These are phyloP conservation scores for Aspergillus ochraceus DNA, from an alignment of 2,329 filamentous ascomycete species.

Conservation along the genomic window DNA sequence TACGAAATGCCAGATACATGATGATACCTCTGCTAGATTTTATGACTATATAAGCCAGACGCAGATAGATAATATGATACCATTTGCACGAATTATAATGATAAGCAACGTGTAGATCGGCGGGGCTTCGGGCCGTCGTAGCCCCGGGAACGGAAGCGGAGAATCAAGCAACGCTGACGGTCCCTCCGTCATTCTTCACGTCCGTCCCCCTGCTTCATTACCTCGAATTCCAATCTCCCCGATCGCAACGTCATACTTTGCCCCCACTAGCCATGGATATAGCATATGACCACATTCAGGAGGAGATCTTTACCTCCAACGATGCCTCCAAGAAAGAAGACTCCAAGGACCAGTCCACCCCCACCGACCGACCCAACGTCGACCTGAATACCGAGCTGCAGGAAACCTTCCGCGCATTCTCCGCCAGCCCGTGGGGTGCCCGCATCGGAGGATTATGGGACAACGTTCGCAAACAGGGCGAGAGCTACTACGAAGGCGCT, in stretches of 20 bases:
- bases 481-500: conserved; percentile 81
- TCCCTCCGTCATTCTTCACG: conserved; percentile 1
- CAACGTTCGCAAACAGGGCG: conserved; percentile 91
- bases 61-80: conserved; percentile 8
- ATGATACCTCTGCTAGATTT: background rate
- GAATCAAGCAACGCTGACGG: conserved; percentile 15
- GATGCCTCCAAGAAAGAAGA: conserved; percentile 50
- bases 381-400: conserved; percentile 85
- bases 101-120: background rate
- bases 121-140: conserved; percentile 35
- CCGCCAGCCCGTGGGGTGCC: conserved; percentile 85
- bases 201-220: background rate
- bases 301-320: conserved; percentile 67
- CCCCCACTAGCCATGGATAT: conserved; percentile 69
- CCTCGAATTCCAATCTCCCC: background rate
- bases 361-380: conserved; percentile 36
- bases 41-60: background rate
- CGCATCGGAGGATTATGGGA: conserved; percentile 85
- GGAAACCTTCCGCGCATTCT: conserved; percentile 93
- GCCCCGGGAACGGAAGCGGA: conserved; percentile 18
- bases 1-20: conserved; percentile 31
- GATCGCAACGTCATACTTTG: conserved; percentile 9
- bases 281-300: conserved; percentile 94
- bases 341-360: conserved; percentile 42
- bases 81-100: background rate